Percentiles rank a stretch among this genome's conserved stretches.
These are phyloP conservation scores for Beauveria medogensis DNA, from an alignment of 2,329 filamentous ascomycete species.

Conservation along the genomic window DNA sequence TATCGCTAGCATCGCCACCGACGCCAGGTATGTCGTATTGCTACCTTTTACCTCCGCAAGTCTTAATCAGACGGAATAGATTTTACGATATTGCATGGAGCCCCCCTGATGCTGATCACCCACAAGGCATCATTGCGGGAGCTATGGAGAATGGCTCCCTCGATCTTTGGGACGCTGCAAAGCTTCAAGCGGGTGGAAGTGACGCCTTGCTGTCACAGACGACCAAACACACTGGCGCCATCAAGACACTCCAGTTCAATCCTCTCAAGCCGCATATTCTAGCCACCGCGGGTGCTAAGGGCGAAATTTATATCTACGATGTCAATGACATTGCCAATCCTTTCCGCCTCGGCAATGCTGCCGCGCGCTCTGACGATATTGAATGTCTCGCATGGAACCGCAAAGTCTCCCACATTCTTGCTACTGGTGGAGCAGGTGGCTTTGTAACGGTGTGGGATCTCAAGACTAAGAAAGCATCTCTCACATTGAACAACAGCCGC, in stretches of 20 bases:
- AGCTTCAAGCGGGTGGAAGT: conserved; percentile 47
- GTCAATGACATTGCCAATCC: conserved; percentile 82
- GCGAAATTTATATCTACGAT: conserved; percentile 94
- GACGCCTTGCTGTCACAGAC: conserved; percentile 82
- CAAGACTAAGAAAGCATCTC: conserved; percentile 93
- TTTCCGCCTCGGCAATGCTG: conserved; percentile 79
- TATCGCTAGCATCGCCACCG: conserved; percentile 72
- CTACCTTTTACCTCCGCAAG: neutral
- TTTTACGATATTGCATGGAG: conserved; percentile 98
- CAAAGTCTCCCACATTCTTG: conserved; percentile 92
- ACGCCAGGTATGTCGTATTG: conserved; percentile 62
- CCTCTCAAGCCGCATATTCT: conserved; percentile 83
- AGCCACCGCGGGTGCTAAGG: conserved; percentile 87
- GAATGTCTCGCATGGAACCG: conserved; percentile 98
- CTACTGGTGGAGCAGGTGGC: conserved; percentile 84
- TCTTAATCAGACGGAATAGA: conserved; percentile 37
- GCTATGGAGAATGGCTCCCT: conserved; percentile 91
- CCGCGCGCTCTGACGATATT: conserved; percentile 86
- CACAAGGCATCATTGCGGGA: conserved; percentile 85
- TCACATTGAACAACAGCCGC: conserved; percentile 90
- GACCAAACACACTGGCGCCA: conserved; percentile 82
- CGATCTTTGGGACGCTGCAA: conserved; percentile 84
- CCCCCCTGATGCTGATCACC: conserved; percentile 66
- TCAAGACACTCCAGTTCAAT: conserved; percentile 96
- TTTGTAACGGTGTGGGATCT: conserved; percentile 98